Percentiles rank a stretch among this genome's conserved stretches.
These are phyloP conservation scores for Silene uniflora DNA, from an alignment of 148 eudicot species.

Conservation along the genomic window DNA sequence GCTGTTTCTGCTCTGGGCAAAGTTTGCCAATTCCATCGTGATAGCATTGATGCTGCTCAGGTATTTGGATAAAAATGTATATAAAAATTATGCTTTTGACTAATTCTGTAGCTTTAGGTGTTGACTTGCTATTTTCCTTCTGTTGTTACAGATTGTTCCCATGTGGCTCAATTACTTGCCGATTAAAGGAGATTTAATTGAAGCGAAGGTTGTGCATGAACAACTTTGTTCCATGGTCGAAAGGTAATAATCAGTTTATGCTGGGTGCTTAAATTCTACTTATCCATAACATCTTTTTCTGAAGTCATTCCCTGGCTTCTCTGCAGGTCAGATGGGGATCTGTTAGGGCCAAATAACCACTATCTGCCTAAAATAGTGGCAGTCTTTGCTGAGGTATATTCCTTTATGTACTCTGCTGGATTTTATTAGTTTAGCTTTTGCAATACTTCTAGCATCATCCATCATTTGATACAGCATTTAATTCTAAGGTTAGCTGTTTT, in stretches of 20 bases:
- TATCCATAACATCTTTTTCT: neutral
- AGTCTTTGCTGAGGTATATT: constrained; percentile 45
- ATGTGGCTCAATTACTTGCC: constrained; percentile 45
- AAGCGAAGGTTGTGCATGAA: constrained; percentile 50
- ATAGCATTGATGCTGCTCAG: constrained; percentile 39
- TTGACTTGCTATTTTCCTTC: neutral
- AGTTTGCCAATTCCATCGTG: constrained; percentile 44
- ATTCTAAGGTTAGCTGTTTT: neutral
- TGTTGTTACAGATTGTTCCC: constrained; percentile 31
- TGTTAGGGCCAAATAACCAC: constrained; percentile 39
- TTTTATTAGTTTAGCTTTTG: neutral
- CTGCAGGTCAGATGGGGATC: constrained; percentile 42
- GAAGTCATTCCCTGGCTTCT: constrained; percentile 1
- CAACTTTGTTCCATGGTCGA: constrained; percentile 46
- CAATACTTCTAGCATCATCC: neutral
- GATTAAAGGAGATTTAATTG: constrained; percentile 38
- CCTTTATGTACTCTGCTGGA: neutral
- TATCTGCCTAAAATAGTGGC: constrained; percentile 38
- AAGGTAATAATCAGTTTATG: constrained; percentile 22
- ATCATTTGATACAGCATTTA: neutral
- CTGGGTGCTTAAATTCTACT: neutral
- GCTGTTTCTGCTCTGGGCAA: constrained; percentile 50
- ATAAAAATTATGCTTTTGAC: neutral
- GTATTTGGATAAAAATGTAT: constrained; percentile 15
- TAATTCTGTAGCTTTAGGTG: neutral